Evolutionary conservation across 345 rosid species (phyloP), one percentile per base, ranked within the genome.

Genomic region (Pistacia atlantica): DNA sequence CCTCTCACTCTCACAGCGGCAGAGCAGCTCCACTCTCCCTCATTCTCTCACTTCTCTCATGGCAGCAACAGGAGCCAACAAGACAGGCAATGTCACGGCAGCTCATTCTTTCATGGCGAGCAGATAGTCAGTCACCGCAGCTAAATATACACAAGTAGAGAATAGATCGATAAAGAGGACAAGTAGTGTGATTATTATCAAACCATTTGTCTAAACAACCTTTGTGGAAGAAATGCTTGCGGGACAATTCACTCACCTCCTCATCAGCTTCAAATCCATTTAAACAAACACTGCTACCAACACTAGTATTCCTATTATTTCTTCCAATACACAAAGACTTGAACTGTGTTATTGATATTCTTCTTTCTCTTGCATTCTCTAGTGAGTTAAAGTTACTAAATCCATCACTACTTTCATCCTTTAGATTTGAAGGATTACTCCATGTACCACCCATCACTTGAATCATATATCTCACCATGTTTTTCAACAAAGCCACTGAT

Each of bases 181-280:
- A 94, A 10, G 93, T 88, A 48, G 37, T 75, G 46, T 84, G 93
- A 14, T 79, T 79, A 73, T 84, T 89, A 65, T 82, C 79, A 82
- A 94, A 85, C 98, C 95, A 95, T 69, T 85, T 89, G 75, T 94
- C 90, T 51, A 94, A 65, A 70, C 97, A 92, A 65, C 76, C 79
- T 81, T 77, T 90, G 88, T 92, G 97, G 80, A 91, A 92, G 88
- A 86, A 89, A 84, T 95, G 98, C 89, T 86, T 89, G 90, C 97
- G 92, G 65, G 87, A 82, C 80, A 95, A 78, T 79, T 91, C 94
- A 74, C 93, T 91, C 80, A 91, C 94, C 85, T 95, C 93, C 62
- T 92, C 97, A 55, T 91, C 93, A 31, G 80, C 92, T 76, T 88
- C 85, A 79, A 89, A 95, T 84, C 90, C 83, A 80, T 86, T 83